Evolutionary conservation across 2,329 filamentous ascomycete genomes (phyloP), one percentile per base, ranked within the genome.

Genomic region (Phyllosticta ampelicida): DNA sequence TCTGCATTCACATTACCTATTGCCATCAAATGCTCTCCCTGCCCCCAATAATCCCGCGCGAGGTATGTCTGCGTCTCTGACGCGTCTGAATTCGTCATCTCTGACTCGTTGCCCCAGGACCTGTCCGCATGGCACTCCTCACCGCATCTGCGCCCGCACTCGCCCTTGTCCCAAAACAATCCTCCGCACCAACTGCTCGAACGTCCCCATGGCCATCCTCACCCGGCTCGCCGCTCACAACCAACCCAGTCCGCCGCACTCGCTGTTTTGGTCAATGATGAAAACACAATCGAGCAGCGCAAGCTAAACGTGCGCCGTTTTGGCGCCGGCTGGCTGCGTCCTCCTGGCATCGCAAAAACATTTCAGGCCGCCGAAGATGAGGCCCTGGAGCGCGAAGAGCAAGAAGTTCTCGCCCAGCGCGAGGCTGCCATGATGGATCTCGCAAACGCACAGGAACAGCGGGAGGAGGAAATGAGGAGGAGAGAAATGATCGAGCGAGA

Each of bases 291-390:
- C 63, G 82, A 86, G 57, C 81, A 86, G 9, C 89, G 92, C 52
- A 90, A 91, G 67, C 75, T 83, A 53, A 90, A 92, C 63, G 86
- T 97, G 28, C 83, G 87, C 53, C 88, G 90, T 66, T 96, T 95
- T 68, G 94, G 94, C 61, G 87, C 86, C 63, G 82, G 82, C 51
- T 99, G 94, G 94, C 85, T 99, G 58, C 88, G 87, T 60, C 94
- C 94, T 0, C 90, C 90, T 0, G 94, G 92, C 8, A 80, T 96
- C 58, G 72, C 84, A 59, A 99, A 97, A 78, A 96, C 92, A 1
- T 83, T 96, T 60, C 86, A 95, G 68, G 90, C 95, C 62, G 83
- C 90, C 74, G 86, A 87, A 49, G 94, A 99, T 73, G 94, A 99
- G 75, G 84, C 86, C 63, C 82, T 87, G 10, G 94, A 99, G 75